Percentiles rank a stretch among this genome's conserved stretches.
Conservation (phyloP, 352 stramenopile genomes). For the Elongisporangium undulatum region DNA sequence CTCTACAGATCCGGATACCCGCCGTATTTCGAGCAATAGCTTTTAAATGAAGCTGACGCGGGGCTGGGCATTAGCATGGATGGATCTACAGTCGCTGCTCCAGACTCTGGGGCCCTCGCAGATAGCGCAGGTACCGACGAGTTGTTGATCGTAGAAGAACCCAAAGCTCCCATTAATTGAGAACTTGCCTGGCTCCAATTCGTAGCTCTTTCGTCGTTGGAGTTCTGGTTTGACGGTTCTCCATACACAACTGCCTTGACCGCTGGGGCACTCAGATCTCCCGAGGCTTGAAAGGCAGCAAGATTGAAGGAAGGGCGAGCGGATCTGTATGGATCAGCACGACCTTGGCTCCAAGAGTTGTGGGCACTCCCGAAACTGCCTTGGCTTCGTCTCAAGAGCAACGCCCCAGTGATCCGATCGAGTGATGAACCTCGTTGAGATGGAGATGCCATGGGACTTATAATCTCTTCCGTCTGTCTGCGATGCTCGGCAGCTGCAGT, state of each 20-base stretch:
- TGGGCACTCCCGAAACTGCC: not conserved
- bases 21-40: conserved; percentile 86
- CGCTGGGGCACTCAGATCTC: not conserved
- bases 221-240: not conserved
- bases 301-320: conserved; percentile 47
- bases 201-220: not conserved
- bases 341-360: not conserved
- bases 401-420: not conserved
- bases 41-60: conserved; percentile 50
- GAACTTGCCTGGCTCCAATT: conserved; percentile 42
- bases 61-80: conserved; percentile 16
- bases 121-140: not conserved
- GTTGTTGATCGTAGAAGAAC: not conserved
- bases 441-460: conserved; percentile 8
- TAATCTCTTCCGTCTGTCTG: conserved; percentile 9
- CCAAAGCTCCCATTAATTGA: conserved; percentile 1
- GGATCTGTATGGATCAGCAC: conserved; percentile 14
- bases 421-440: not conserved
- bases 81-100: conserved; percentile 12
- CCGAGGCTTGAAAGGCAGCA: conserved; percentile 39
- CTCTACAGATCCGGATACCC: conserved; percentile 58
- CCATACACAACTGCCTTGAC: not conserved
- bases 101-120: not conserved
- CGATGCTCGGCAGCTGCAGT: conserved; percentile 27
- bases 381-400: conserved; percentile 7